Conservation (phyloP, 192 early-diverging fungal genomes). For the Cetraspora pellucida region DNA sequence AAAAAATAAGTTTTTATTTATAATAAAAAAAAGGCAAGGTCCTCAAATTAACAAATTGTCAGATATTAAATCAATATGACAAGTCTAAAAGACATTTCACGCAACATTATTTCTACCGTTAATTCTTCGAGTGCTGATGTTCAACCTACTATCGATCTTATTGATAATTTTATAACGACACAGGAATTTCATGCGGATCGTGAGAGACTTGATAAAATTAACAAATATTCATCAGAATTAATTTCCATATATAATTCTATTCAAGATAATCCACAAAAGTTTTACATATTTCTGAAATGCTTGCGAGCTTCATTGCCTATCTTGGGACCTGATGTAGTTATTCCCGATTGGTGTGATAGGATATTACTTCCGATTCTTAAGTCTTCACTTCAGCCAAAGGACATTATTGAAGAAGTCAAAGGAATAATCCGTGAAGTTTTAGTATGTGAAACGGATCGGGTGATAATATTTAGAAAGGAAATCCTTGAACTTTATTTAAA, state of each 20-base stretch:
- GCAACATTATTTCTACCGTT: background rate
- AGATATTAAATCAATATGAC: background rate
- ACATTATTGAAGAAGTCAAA: conserved; percentile 27
- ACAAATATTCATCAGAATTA: conserved; percentile 6
- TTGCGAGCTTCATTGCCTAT: conserved; percentile 38
- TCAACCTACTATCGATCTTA: conserved; percentile 4
- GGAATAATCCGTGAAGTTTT: conserved; percentile 8
- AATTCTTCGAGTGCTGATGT: conserved; percentile 6
- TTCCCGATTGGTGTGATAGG: conserved; percentile 44
- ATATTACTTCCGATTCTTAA: conserved; percentile 41
- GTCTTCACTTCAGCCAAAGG: conserved; percentile 15
- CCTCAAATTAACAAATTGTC: too few species aligned
- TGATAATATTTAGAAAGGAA: background rate
- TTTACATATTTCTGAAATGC: background rate
- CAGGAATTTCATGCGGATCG: background rate
- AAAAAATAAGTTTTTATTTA: too few species aligned
- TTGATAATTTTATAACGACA: conserved; percentile 14
- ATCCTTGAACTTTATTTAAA: conserved; percentile 14
- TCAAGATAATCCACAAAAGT: conserved; percentile 13
- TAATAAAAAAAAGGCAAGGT: too few species aligned
- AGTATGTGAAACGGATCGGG: background rate
- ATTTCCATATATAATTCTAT: background rate
- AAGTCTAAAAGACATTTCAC: conserved; percentile 5
- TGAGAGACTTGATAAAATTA: conserved; percentile 3
- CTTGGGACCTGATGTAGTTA: conserved; percentile 41